A percentile compares a stretch with the other conserved stretches of the same genome.
These are phyloP conservation scores for Cucurbita moschata DNA, from an alignment of 306 rosid species.

Conservation along the genomic window DNA sequence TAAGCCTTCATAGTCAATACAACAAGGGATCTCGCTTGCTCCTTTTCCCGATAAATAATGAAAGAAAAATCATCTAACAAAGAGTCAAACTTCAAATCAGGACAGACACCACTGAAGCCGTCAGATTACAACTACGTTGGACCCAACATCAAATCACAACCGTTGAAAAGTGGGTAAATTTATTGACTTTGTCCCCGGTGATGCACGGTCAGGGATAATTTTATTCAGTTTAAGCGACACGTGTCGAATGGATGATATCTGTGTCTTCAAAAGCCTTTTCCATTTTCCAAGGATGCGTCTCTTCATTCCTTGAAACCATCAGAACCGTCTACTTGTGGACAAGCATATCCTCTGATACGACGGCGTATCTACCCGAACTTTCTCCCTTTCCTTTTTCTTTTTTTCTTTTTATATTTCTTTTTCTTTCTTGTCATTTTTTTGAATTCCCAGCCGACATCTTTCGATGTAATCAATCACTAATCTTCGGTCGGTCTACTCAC, in stretches of 20 bases:
- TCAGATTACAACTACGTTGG: background rate
- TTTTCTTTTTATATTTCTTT: no score
- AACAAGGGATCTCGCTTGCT: background rate
- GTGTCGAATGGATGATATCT: background rate
- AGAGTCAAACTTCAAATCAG: constrained; percentile 6
- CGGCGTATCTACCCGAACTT: constrained; percentile 7
- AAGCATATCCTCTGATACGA: constrained; percentile 4
- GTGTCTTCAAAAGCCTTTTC: background rate
- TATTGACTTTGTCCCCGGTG: background rate
- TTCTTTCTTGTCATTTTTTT: background rate
- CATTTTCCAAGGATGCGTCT: constrained; percentile 6
- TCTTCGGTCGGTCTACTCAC: background rate
- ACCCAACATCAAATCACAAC: constrained; percentile 1
- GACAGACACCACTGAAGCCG: background rate
- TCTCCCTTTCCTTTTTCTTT: background rate
- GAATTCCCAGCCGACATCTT: background rate
- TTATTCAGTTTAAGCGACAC: background rate
- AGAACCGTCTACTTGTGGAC: constrained; percentile 6
- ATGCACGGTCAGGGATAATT: background rate
- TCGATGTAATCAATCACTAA: background rate
- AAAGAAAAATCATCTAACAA: background rate
- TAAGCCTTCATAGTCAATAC: background rate
- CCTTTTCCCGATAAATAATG: background rate
- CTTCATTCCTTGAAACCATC: constrained; percentile 6
- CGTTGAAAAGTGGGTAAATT: background rate